Base-by-base conservation (phyloP, 2,329 filamentous ascomycete genomes). In the Paecilomyces niveus region DNA sequence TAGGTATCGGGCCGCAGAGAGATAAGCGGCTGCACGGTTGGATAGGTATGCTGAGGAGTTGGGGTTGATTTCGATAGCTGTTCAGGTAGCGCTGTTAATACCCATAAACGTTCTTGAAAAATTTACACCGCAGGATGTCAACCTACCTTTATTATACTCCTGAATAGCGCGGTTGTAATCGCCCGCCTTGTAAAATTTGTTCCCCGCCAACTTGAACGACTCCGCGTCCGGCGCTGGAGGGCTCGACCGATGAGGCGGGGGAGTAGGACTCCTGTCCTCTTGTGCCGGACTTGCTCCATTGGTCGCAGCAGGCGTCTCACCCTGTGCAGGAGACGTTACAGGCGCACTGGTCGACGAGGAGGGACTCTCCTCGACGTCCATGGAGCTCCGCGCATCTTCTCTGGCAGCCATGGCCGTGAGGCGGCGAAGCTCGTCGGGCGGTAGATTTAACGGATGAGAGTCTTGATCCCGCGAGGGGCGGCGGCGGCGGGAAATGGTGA, bases 101-200 rank as follows among this genome's bases (percentile, higher is more conserved):
- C 22, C 52, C 45, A 39, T 4, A 29, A 29, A 3, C 26, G 7
- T 29, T 26, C 24, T 26, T 29, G 26, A 7, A 29, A 29, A 29
- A n/a, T n/a, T n/a, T n/a, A n/a, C n/a, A n/a, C n/a, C n/a, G n/a
- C n/a, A n/a, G n/a, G n/a, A n/a, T n/a, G n/a, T n/a, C 39, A 45
- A 15, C 81, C 60, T 81, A 96, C 93, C 93, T 85, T 96, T 96
- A 66, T 89, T 90, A 75, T 97, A 99, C 75, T 97, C 91, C 65
- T 89, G 84, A 72, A 97, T 92, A 24, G 94, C 93, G 71, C 89
- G 88, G 61, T 82, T 78, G 74, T 93, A 99, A 70, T 97, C 90
- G 72, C 89, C 90, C 63, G 92, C 90, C 80, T 97, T 97, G 84
- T 97, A 99, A 71, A 90, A 93, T 70, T 94, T 94, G 79, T 99